Evolutionary conservation across 345 rosid species (phyloP).

Genomic region (Pugionium cornutum): DNA sequence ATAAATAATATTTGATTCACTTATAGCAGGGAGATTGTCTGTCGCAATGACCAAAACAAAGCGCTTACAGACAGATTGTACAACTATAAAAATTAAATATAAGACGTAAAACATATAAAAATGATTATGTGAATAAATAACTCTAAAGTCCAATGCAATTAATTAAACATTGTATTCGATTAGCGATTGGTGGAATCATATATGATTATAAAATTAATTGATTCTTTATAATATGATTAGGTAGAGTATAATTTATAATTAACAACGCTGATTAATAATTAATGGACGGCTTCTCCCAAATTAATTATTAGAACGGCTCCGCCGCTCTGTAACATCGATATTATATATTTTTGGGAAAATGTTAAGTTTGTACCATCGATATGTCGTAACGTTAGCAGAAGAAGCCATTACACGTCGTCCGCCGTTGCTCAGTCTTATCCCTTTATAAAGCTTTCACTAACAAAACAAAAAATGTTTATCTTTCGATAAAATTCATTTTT

Average conservation of each 20-base stretch:
- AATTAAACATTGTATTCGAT: constrained; percentile 16
- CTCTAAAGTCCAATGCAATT: constrained; percentile 33
- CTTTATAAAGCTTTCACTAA: not conserved
- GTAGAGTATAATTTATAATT: constrained; percentile 6
- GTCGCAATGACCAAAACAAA: constrained; percentile 35
- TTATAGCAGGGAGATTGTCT: constrained; percentile 3
- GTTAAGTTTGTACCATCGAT: too few relatives aligned
- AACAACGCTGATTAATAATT: constrained; percentile 9
- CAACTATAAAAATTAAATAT: constrained; percentile 1
- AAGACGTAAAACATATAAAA: not conserved
- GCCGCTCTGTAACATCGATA: not conserved
- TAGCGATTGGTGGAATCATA: constrained; percentile 28
- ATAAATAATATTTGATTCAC: too few relatives aligned
- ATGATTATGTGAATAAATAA: not conserved
- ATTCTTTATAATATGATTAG: not conserved
- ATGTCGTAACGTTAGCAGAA: not conserved
- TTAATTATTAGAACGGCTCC: constrained; percentile 9
- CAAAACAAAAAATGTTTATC: too few relatives aligned
- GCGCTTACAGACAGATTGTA: constrained; percentile 36
- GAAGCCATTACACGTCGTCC: constrained; percentile 36
- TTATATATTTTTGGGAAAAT: too few relatives aligned
- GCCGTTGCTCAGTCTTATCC: constrained; percentile 27
- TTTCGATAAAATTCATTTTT: constrained; percentile 9
- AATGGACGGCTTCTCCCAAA: constrained; percentile 26
- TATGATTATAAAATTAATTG: constrained; percentile 15